phyloP scores from a whole-genome alignment of 371 early-diverging fungal species.

The Homolaphlyctis polyrhiza region DNA sequence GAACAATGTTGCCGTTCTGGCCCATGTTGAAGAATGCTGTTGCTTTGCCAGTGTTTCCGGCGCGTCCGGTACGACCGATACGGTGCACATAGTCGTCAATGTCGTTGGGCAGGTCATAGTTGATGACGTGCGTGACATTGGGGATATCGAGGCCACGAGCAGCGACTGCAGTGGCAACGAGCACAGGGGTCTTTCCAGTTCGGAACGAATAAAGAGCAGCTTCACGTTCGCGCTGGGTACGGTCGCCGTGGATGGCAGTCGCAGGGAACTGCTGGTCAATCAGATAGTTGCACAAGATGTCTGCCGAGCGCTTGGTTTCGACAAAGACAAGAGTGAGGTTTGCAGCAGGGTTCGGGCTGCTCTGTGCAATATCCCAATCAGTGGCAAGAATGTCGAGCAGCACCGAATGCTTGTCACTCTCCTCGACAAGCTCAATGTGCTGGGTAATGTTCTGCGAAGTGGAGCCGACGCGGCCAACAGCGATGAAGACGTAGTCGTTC shows the following conservation, averaged over 20 bases:
- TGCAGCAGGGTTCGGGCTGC: conserved; percentile 14
- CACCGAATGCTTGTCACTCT: conserved; percentile 81
- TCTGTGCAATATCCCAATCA: conserved; percentile 32
- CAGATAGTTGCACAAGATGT: conserved; percentile 69
- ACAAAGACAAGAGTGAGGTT: conserved; percentile 59
- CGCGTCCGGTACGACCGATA: conserved; percentile 63
- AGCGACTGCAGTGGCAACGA: conserved; percentile 99
- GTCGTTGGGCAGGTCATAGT: conserved; percentile 62
- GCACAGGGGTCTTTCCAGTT: conserved; percentile 81
- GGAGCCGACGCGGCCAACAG: conserved; percentile 93
- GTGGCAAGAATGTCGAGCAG: conserved; percentile 81
- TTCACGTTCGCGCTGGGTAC: conserved; percentile 96
- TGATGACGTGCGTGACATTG: conserved; percentile 57
- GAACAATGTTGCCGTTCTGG: conserved; percentile 36
- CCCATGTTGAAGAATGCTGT: conserved; percentile 53
- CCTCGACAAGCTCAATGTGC: conserved; percentile 79
- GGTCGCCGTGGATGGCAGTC: conserved; percentile 96
- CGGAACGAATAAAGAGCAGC: conserved; percentile 88
- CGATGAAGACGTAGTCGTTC: conserved; percentile 86
- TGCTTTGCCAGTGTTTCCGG: conserved; percentile 48
- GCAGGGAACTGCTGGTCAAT: conserved; percentile 73
- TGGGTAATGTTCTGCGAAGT: conserved; percentile 97
- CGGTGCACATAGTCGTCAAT: conserved; percentile 66
- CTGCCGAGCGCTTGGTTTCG: conserved; percentile 72
- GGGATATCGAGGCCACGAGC: conserved; percentile 94